Conservation (phyloP, 2,329 filamentous ascomycete genomes). For the Ophiostoma quercus region DNA sequence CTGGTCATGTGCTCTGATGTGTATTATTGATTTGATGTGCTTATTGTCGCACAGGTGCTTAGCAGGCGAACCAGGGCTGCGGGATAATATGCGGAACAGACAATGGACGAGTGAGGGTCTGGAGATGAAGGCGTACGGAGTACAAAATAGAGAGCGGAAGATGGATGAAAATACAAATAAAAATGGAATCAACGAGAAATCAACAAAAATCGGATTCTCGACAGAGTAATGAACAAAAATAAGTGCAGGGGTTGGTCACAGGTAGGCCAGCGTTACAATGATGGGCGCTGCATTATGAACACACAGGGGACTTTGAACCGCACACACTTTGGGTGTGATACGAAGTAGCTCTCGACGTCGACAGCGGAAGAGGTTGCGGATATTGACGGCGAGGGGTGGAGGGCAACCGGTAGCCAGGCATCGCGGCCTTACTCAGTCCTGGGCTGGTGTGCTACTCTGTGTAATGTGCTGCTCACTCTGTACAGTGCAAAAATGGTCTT, state of each 20-base stretch:
- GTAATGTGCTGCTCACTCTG: too few relatives aligned
- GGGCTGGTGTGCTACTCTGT: neutral
- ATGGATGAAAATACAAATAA: too few relatives aligned
- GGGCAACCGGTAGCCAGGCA: neutral
- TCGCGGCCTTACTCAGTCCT: neutral
- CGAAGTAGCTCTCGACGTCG: neutral
- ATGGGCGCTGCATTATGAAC: neutral
- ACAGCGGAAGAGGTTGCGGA: neutral
- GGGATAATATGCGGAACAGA: neutral
- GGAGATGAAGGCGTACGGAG: too few relatives aligned
- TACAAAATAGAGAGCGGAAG: too few relatives aligned
- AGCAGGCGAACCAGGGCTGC: neutral
- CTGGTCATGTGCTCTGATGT: slow-evolving; percentile 5
- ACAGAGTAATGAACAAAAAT: neutral
- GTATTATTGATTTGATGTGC: neutral
- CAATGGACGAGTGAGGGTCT: too few relatives aligned
- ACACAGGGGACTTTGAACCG: neutral
- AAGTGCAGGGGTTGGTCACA: slow-evolving; percentile 1
- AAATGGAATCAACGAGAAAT: neutral
- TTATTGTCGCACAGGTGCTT: neutral
- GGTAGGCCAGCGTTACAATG: neutral
- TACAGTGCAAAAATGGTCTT: neutral
- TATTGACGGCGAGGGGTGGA: neutral
- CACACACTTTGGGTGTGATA: neutral
- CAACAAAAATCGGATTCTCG: neutral